Conservation (phyloP, 2,329 filamentous ascomycete species). For the Colletotrichum australisinense region DNA sequence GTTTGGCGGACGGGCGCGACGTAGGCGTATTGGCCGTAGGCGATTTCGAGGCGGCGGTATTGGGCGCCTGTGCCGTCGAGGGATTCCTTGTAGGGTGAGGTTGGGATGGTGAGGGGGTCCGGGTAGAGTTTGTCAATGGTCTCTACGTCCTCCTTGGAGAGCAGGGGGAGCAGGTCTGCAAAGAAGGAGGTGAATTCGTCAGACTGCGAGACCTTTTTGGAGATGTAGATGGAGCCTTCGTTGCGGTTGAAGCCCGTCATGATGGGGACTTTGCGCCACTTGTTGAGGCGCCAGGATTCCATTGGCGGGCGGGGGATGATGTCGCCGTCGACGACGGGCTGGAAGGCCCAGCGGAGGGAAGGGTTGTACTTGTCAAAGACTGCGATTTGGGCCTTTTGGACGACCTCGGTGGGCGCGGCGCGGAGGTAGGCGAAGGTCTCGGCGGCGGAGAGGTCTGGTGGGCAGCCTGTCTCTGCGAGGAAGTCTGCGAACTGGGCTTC, state of each 20-base stretch:
- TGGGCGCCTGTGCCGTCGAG: conserved; percentile 57
- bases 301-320: conserved; percentile 69
- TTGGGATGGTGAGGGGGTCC: conserved; percentile 42
- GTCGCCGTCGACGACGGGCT: conserved; percentile 74
- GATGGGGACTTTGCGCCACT: conserved; percentile 69
- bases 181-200: conserved; percentile 66
- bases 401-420: conserved; percentile 48
- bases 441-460: conserved; percentile 55
- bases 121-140: conserved; percentile 71
- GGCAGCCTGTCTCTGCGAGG: conserved; percentile 62
- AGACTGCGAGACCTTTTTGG: conserved; percentile 54
- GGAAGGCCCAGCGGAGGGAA: conserved; percentile 71
- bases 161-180: conserved; percentile 66
- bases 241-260: conserved; percentile 79
- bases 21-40: conserved; percentile 74
- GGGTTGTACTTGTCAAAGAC: conserved; percentile 57
- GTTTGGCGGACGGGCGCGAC: conserved; percentile 74
- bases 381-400: conserved; percentile 53
- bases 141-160: conserved; percentile 63
- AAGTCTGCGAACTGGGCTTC: conserved; percentile 68
- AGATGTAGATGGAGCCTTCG: conserved; percentile 75
- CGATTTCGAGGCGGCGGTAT: conserved; percentile 68
- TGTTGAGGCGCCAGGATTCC: conserved; percentile 63
- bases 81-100: conserved; percentile 24
- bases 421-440: conserved; percentile 64